Base-by-base conservation (phyloP, 2,329 filamentous ascomycete species). In the Fusarium palustre region DNA sequence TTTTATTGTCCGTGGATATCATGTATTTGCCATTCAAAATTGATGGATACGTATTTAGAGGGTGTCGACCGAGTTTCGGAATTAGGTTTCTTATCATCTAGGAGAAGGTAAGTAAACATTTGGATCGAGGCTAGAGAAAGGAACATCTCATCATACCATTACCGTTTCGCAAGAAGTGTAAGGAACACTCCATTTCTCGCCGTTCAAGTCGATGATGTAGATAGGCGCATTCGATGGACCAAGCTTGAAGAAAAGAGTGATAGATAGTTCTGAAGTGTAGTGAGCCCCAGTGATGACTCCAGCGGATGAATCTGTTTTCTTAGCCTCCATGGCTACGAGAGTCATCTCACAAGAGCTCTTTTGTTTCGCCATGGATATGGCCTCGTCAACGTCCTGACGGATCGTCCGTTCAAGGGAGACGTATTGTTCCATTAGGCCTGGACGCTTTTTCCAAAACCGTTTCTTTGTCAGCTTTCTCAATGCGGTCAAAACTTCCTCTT, bases 1-100 rank as follows among this genome's bases (percentile, higher is more conserved):
- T 8, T 2, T 13, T 28, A 1, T 36, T n/a, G 1, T 43, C 9
- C 1, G 48, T 38, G 9, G 2, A 43, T 22, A 63, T 4, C 2
- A 4, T 16, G 4, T 36, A 54, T 2, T 2, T 13, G 1, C 30
- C 41, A 16, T 12, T 15, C 12, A 5, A 0, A 7, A 46, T 25
- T 2, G 1, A 2, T 7, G 5, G 28, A 28, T 3, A 5, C 4
- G 0, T 41, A 4, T 2, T 6, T 5, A 20, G 4, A 9, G 7
- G 12, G 28, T 2, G 7, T 18, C 9, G 13, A 6, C 7, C 7
- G 10, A 13, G 9, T 4, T 8, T 31, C 4, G n/a, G 11, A 6
- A 42, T 7, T 10, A 20, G 18, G 15, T 25, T 12, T 15, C 3
- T 8, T 2, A 54, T 2, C 39, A 42, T 28, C 50, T 54, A 20